Conservation (phyloP, 2,329 filamentous ascomycete species). For the Ceratocystis destructans region DNA sequence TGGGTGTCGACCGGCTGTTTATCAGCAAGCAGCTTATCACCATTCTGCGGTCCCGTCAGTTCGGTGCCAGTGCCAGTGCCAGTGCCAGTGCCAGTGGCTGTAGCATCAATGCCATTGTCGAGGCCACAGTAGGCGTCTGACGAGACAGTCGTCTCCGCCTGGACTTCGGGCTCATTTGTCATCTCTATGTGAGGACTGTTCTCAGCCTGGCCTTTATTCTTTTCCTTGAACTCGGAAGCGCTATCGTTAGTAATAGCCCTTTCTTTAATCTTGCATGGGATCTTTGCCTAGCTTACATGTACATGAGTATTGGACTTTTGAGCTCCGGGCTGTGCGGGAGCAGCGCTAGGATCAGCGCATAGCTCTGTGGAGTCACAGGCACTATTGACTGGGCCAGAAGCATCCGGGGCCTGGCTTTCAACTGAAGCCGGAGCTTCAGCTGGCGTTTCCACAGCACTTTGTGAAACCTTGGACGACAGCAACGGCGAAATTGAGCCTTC, state of each 20-base stretch:
- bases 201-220: neutral
- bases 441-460: neutral
- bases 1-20: too few species aligned
- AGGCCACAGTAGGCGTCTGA: neutral
- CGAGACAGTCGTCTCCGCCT: neutral
- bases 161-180: neutral
- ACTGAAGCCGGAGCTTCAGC: neutral
- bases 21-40: too few species aligned
- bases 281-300: neutral
- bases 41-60: too few species aligned
- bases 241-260: neutral
- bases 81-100: neutral
- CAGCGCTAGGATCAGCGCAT: neutral
- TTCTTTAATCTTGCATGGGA: neutral
- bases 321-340: too few species aligned
- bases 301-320: neutral
- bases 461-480: neutral
- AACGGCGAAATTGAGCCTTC: neutral
- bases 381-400: neutral
- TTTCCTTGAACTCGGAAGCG: neutral
- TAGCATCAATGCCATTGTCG: neutral
- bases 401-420: neutral
- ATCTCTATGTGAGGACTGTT: neutral
- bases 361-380: neutral
- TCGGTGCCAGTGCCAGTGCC: neutral